Evolutionary conservation across 2,329 filamentous ascomycete species (phyloP).

Genomic region (Fusarium udum): DNA sequence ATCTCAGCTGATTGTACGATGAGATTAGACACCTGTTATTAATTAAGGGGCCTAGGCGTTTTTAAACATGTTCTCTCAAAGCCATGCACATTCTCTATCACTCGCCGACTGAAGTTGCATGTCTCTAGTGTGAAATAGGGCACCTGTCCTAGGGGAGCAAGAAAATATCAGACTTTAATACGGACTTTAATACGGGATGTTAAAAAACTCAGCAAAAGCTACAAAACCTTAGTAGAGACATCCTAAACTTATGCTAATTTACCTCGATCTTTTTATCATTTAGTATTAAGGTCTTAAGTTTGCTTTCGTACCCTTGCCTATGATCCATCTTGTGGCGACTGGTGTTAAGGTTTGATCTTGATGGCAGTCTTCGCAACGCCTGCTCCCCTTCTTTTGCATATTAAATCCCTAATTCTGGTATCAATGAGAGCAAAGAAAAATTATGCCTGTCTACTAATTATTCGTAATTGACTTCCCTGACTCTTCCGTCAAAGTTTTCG

Average conservation of each 20-base stretch:
- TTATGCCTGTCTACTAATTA: fast-evolving
- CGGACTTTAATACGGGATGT: not conserved
- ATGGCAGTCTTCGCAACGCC: not conserved
- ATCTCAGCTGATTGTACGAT: not conserved
- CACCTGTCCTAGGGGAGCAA: not conserved
- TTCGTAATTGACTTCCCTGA: not conserved
- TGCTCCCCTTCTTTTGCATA: not conserved
- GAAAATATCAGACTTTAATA: not conserved
- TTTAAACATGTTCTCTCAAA: not conserved
- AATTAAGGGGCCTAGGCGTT: not conserved
- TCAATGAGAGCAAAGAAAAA: not conserved
- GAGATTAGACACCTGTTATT: not conserved
- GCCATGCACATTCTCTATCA: not conserved
- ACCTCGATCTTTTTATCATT: not conserved
- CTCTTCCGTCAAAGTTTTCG: not conserved
- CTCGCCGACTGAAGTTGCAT: not conserved
- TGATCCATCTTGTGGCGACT: fast-evolving
- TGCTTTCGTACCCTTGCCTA: fast-evolving
- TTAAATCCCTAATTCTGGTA: fast-evolving
- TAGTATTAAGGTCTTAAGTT: not conserved
- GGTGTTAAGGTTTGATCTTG: fast-evolving
- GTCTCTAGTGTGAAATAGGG: not conserved
- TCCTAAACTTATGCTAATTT: too few relatives aligned
- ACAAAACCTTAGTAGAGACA: not conserved
- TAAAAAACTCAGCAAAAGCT: not conserved